A percentile compares a stretch with the other conserved stretches of the same genome.
These are phyloP conservation scores for Amauroascus niger DNA, from an alignment of 2,329 filamentous ascomycete species.

Conservation along the genomic window DNA sequence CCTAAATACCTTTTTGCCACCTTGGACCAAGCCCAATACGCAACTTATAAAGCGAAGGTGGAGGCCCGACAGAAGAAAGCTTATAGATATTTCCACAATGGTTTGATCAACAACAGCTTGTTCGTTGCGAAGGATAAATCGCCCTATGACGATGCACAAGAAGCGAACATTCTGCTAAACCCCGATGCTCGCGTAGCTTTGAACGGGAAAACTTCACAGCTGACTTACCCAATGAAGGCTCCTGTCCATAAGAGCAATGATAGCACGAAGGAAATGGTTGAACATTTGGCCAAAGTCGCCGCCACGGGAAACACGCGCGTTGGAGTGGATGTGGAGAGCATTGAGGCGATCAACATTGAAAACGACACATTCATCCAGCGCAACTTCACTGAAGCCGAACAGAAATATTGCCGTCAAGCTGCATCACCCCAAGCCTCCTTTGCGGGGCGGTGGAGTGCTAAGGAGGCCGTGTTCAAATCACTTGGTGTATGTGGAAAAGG, in stretches of 20 bases:
- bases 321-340: conserved; percentile 87
- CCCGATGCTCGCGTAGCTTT: conserved; percentile 74
- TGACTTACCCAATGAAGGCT: conserved; percentile 62
- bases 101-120: conserved; percentile 92
- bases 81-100: conserved; percentile 97
- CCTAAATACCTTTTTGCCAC: conserved; percentile 91
- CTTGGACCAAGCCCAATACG: conserved; percentile 77
- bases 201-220: conserved; percentile 77
- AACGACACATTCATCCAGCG: conserved; percentile 91
- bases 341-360: conserved; percentile 77
- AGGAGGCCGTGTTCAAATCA: conserved; percentile 97
- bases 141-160: conserved; percentile 81
- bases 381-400: conserved; percentile 82
- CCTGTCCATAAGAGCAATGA: conserved; percentile 50
- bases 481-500: conserved; percentile 79
- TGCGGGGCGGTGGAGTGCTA: conserved; percentile 90
- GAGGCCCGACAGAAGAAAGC: conserved; percentile 94
- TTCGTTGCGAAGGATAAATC: conserved; percentile 91
- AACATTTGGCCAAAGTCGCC: conserved; percentile 61
- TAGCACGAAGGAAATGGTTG: conserved; percentile 64
- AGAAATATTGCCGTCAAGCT: conserved; percentile 73
- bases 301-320: conserved; percentile 61
- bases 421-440: conserved; percentile 79
- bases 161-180: conserved; percentile 84
- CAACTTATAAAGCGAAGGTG: conserved; percentile 76